Conservation (phyloP, 2,329 filamentous ascomycete species). For the Exophiala oligosperma region DNA sequence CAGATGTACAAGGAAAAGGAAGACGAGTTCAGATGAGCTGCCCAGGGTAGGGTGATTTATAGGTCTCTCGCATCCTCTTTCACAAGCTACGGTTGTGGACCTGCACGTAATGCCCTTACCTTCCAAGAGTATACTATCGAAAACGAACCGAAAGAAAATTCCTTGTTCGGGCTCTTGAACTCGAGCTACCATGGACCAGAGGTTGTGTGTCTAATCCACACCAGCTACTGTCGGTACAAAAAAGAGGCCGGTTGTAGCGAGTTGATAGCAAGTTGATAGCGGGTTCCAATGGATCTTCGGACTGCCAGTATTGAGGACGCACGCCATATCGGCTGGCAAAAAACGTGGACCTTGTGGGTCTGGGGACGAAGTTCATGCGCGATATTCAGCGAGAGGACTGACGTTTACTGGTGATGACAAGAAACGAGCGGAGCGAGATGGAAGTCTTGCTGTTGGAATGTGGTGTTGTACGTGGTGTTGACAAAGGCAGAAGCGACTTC, state of each 20-base stretch:
- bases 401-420: neutral
- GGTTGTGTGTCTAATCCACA: neutral
- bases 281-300: neutral
- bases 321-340: neutral
- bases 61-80: slow-evolving; percentile 1
- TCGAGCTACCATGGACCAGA: neutral
- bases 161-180: neutral
- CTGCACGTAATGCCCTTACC: neutral
- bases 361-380: slow-evolving; percentile 4
- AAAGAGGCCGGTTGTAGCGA: neutral
- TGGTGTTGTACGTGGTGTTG: neutral
- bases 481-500: no score
- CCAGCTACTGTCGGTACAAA: no score
- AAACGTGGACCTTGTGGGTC: neutral
- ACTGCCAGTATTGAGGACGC: neutral
- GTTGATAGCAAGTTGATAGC: neutral
- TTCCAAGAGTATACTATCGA: slow-evolving; percentile 12
- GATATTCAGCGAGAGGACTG: neutral
- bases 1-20: neutral
- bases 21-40: neutral
- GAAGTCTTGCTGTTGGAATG: neutral
- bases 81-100: neutral
- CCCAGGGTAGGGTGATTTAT: neutral
- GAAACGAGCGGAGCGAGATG: slow-evolving; percentile 1
- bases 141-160: neutral